A percentile compares a stretch with the other conserved stretches of the same genome.
Conservation (phyloP, 768 basidiomycete species). For the Mycena filopes region DNA sequence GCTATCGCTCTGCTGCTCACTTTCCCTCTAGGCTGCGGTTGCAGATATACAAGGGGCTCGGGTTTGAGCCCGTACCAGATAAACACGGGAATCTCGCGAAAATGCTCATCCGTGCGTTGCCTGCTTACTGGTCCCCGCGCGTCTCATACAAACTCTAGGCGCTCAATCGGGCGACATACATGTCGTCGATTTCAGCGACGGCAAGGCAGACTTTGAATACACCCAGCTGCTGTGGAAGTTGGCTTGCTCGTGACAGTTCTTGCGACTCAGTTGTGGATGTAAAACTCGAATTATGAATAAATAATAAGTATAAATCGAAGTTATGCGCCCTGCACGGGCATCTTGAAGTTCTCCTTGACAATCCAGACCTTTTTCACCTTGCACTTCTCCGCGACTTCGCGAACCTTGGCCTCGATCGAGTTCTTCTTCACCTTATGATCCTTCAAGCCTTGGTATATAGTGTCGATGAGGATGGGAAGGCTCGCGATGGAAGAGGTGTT, state of each 20-base stretch:
- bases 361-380: constrained; percentile 81
- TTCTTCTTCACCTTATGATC: constrained; percentile 84
- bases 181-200: constrained; percentile 48
- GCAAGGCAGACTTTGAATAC: constrained; percentile 48
- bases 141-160: constrained; percentile 47
- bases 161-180: constrained; percentile 60
- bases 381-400: constrained; percentile 80
- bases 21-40: constrained; percentile 64
- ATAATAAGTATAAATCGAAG: constrained; percentile 15
- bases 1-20: not conserved
- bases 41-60: constrained; percentile 75
- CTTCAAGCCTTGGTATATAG: constrained; percentile 75
- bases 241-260: constrained; percentile 48
- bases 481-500: constrained; percentile 67
- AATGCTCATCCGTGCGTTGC: constrained; percentile 74
- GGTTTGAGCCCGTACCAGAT: constrained; percentile 74
- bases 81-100: constrained; percentile 62
- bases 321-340: not conserved
- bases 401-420: constrained; percentile 83
- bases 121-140: not conserved
- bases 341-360: constrained; percentile 58
- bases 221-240: constrained; percentile 57
- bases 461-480: constrained; percentile 75
- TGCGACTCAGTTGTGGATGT: constrained; percentile 37
- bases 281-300: constrained; percentile 13